Conservation (phyloP, 2,329 filamentous ascomycete genomes). For the Simplicillium aogashimaense region DNA sequence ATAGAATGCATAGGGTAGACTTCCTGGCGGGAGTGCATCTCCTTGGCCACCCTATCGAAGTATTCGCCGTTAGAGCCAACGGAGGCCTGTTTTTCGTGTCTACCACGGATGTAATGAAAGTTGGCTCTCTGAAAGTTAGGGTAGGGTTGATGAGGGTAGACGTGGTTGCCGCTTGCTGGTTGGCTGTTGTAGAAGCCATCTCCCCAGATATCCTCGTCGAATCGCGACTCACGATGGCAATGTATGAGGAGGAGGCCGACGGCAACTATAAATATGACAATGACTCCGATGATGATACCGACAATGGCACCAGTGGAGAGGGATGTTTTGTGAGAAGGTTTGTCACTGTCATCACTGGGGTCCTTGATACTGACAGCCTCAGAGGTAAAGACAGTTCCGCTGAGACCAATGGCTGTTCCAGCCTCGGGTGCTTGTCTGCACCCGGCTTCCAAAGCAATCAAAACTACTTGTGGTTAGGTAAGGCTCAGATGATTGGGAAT, state of each 20-base stretch:
- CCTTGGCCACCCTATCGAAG: slow-evolving; percentile 27
- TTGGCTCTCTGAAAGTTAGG: slow-evolving; percentile 17
- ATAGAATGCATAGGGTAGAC: neutral
- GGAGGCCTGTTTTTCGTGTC: slow-evolving; percentile 11
- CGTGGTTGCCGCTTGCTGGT: slow-evolving; percentile 3
- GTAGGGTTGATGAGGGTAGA: slow-evolving; percentile 9
- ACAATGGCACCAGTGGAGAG: slow-evolving; percentile 41
- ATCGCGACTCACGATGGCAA: slow-evolving; percentile 28
- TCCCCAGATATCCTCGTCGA: slow-evolving; percentile 17
- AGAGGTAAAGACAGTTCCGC: slow-evolving; percentile 29
- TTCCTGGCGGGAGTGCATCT: slow-evolving; percentile 2
- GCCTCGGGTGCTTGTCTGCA: slow-evolving; percentile 32
- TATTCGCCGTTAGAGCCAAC: slow-evolving; percentile 25
- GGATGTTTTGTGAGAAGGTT: slow-evolving; percentile 14
- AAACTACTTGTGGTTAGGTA: too few species aligned
- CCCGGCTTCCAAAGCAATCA: slow-evolving; percentile 35
- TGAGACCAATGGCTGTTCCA: slow-evolving; percentile 28
- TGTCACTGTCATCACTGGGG: slow-evolving; percentile 14
- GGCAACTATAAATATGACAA: slow-evolving; percentile 29
- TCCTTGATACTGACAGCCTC: slow-evolving; percentile 29
- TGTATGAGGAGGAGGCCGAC: slow-evolving; percentile 35
- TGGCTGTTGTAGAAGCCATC: slow-evolving; percentile 14
- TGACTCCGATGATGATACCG: slow-evolving; percentile 39
- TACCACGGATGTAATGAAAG: slow-evolving; percentile 10
- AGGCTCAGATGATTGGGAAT: too few species aligned